A percentile compares a stretch with the other conserved stretches of the same genome.
Conservation (phyloP, 2,329 filamentous ascomycete species). For the Zalaria obscura region DNA sequence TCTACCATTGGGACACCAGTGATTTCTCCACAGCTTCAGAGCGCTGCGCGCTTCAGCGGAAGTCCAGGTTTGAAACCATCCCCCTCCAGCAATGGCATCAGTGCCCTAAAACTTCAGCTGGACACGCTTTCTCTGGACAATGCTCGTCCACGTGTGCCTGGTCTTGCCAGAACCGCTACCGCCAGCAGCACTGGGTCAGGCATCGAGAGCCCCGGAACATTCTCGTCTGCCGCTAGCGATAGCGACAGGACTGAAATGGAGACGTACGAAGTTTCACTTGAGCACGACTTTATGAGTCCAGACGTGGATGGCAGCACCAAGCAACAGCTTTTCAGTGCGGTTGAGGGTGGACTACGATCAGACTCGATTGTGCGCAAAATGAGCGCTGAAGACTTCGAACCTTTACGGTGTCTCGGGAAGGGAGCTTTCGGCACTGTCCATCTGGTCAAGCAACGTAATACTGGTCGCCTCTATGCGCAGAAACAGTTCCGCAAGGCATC, state of each 20-base stretch:
- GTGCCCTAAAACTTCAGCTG: conserved; percentile 66
- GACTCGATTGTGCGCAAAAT: conserved; percentile 58
- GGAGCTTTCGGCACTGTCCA: conserved; percentile 92
- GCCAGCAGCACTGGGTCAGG: conserved; percentile 18
- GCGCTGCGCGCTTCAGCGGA: conserved; percentile 25
- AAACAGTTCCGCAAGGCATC: conserved; percentile 98
- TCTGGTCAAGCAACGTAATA: conserved; percentile 77
- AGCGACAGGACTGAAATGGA: conserved; percentile 60
- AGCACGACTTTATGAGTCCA: conserved; percentile 68
- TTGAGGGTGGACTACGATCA: conserved; percentile 42
- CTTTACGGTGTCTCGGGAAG: conserved; percentile 84
- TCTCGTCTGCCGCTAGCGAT: conserved; percentile 42
- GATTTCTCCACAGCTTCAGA: conserved; percentile 8
- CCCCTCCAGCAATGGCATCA: conserved; percentile 51
- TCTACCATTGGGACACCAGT: conserved; percentile 18
- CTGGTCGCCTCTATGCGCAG: conserved; percentile 85
- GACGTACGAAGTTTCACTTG: conserved; percentile 73
- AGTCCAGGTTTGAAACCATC: conserved; percentile 26
- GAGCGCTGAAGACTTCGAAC: conserved; percentile 79
- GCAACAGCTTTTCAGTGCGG: conserved; percentile 20
- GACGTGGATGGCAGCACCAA: conserved; percentile 29
- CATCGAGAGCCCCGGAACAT: conserved; percentile 34
- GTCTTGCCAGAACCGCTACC: conserved; percentile 33
- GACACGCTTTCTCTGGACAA: conserved; percentile 59
- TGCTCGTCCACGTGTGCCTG: conserved; percentile 22